Conservation (phyloP, 2,329 filamentous ascomycete species). For the Graphilbum sp. region DNA sequence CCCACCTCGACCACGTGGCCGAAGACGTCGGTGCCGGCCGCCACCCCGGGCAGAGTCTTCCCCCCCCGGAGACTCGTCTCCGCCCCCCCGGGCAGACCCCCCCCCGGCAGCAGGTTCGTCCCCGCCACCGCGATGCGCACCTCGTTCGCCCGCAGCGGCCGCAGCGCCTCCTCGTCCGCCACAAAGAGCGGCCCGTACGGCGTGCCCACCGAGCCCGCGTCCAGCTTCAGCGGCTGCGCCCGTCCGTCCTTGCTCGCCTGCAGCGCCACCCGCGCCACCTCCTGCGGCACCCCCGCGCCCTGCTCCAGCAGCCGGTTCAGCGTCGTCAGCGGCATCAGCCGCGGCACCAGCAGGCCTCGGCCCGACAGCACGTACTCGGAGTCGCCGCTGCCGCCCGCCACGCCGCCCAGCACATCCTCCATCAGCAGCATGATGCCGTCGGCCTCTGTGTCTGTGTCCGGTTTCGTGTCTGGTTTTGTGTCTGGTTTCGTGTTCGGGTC, state of each 20-base stretch:
- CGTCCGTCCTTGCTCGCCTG: not conserved
- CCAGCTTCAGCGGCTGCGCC: constrained; percentile 9
- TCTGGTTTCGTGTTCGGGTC: too few species aligned
- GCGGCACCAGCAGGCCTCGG: constrained; percentile 19
- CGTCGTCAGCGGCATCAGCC: constrained; percentile 21
- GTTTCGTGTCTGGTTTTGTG: too few species aligned
- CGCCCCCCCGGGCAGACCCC: constrained; percentile 17
- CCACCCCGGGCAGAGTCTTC: too few species aligned
- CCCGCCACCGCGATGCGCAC: constrained; percentile 24
- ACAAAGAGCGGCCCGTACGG: constrained; percentile 9
- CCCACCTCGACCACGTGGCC: constrained; percentile 22
- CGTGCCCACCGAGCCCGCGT: constrained; percentile 3
- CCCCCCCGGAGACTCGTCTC: too few species aligned
- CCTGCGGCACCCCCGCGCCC: not conserved
- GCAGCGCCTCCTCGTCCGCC: constrained; percentile 2
- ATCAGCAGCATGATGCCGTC: constrained; percentile 1
- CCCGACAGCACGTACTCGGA: constrained; percentile 20
- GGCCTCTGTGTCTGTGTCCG: not conserved
- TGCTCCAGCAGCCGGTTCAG: constrained; percentile 30
- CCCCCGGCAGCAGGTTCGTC: constrained; percentile 19
- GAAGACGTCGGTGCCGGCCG: constrained; percentile 20
- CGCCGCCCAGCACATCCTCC: not conserved
- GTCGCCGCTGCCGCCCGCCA: constrained; percentile 7
- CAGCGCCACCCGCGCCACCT: not conserved
- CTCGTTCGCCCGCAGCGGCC: constrained; percentile 15